A percentile compares a stretch with the other conserved stretches of the same genome.
Evolutionary conservation across 2,329 filamentous ascomycete species (phyloP).

Genomic region (Zymoseptoria pseudotritici): DNA sequence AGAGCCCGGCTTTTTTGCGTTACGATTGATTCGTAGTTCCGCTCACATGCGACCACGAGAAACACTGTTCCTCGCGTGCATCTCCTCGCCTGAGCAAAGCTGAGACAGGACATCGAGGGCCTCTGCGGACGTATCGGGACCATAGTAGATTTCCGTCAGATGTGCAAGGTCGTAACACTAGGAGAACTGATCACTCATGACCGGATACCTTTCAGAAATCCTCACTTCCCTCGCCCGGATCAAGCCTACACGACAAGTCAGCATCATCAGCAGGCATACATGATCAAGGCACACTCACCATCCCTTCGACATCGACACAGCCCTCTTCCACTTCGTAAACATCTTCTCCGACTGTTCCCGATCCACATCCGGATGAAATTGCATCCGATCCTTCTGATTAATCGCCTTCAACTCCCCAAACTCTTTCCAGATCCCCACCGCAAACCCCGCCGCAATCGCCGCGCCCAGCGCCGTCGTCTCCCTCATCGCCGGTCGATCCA

Average conservation of each 20-base stretch:
- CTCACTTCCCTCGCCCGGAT: slow-evolving; percentile 9
- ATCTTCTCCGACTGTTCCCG: slow-evolving; percentile 44
- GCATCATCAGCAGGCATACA: slow-evolving; percentile 6
- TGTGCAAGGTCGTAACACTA: not conserved
- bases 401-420: slow-evolving; percentile 67
- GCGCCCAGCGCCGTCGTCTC: slow-evolving; percentile 86
- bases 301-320: slow-evolving; percentile 70
- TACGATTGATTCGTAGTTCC: too few species aligned
- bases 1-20: not conserved
- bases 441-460: slow-evolving; percentile 82
- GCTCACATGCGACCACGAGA: too few species aligned
- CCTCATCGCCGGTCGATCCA: slow-evolving; percentile 78
- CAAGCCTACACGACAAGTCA: slow-evolving; percentile 4
- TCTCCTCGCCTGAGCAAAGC: not conserved
- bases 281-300: slow-evolving; percentile 48
- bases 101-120: not conserved
- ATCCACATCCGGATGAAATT: slow-evolving; percentile 61
- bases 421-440: slow-evolving; percentile 68
- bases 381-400: slow-evolving; percentile 60
- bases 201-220: not conserved
- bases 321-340: slow-evolving; percentile 67
- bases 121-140: too few species aligned
- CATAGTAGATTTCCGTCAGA: too few species aligned
- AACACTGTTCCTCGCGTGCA: not conserved
- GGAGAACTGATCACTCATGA: not conserved